Evolutionary conservation across 2,329 filamentous ascomycete genomes (phyloP), one percentile per base, ranked within the genome.

Genomic region (Calycina marina): DNA sequence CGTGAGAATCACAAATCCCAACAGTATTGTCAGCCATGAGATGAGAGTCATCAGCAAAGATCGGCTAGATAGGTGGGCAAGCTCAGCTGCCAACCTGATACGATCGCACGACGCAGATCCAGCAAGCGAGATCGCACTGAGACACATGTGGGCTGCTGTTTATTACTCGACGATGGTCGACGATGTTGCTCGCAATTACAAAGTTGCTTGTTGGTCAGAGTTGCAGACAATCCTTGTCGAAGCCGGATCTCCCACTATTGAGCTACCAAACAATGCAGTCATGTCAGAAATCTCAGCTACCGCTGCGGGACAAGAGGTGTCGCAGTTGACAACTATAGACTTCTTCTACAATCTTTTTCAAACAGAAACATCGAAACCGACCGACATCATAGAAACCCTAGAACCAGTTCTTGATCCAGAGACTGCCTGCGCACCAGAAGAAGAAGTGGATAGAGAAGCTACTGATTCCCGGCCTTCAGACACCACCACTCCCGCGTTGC

Each of bases 281-380:
- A 93, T 98, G 76, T 73, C 84, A 0, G 81, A 90, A 40, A 69
- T 98, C 30, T 94, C 88, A 0, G 59, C 73, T 2, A 67, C 69
- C n/a, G 82, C 84, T 1, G 77, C 90, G 5, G 86, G 96, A 40
- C 76, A 84, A 34, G 88, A 98, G 51, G 78, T 94, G 15, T 88
- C 83, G 9, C 85, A 86, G 47, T 66, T 96, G 18, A 93, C 83
- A 10, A 96, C 88, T 0, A 90, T 93, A 71, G 88, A 94, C 50
- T 96, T 96, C 54, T 96, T 98, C 55, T 66, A 85, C 31, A 82
- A 77, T 22, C 70, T 98, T 1, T 96, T 96, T 51, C 79, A 82
- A 38, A 76, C 85, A 22, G 79, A 90, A 36, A 70, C 77, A 37
- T 74, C 77, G 28, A 77, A 94, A 44, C 82, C 88, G 0, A 69